Evolutionary conservation across 1,284 basidiomycete species (phyloP).

Genomic region (Porodaedalea pini): DNA sequence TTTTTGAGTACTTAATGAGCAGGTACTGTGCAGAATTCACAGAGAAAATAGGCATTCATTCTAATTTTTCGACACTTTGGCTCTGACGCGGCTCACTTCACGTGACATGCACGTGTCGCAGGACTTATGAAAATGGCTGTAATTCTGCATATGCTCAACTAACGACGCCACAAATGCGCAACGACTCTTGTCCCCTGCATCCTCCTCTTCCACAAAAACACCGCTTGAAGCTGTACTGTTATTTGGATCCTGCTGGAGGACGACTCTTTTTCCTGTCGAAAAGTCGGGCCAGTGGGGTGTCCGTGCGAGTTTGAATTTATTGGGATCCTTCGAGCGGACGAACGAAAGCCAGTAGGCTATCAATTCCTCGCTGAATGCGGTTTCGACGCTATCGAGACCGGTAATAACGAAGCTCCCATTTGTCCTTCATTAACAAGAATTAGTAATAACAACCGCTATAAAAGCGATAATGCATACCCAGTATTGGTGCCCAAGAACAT

Average conservation of each 20-base stretch:
- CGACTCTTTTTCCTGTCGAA: slow-evolving; percentile 32
- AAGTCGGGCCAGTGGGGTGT: slow-evolving; percentile 34
- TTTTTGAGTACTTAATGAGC: no score
- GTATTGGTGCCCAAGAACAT: slow-evolving; percentile 58
- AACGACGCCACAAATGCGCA: slow-evolving; percentile 37
- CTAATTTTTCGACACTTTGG: no score
- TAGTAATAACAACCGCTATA: neutral
- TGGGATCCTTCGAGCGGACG: slow-evolving; percentile 49
- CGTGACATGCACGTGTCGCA: no score
- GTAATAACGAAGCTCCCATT: slow-evolving; percentile 51
- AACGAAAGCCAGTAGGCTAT: slow-evolving; percentile 63
- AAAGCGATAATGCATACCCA: slow-evolving; percentile 38
- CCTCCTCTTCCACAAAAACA: slow-evolving; percentile 41
- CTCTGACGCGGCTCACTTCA: no score
- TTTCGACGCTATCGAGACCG: slow-evolving; percentile 38
- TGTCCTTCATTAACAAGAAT: slow-evolving; percentile 30
- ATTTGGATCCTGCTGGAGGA: slow-evolving; percentile 41
- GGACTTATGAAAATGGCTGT: slow-evolving; percentile 1
- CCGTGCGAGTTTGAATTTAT: slow-evolving; percentile 44
- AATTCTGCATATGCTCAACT: slow-evolving; percentile 35
- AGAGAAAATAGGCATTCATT: no score
- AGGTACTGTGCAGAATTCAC: no score
- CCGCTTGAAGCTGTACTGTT: slow-evolving; percentile 36
- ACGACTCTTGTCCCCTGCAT: slow-evolving; percentile 35
- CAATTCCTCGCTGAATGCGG: slow-evolving; percentile 48